phyloP scores from a whole-genome alignment of 2,329 filamentous ascomycete genomes.

The Pseudogymnoascus sp. region DNA sequence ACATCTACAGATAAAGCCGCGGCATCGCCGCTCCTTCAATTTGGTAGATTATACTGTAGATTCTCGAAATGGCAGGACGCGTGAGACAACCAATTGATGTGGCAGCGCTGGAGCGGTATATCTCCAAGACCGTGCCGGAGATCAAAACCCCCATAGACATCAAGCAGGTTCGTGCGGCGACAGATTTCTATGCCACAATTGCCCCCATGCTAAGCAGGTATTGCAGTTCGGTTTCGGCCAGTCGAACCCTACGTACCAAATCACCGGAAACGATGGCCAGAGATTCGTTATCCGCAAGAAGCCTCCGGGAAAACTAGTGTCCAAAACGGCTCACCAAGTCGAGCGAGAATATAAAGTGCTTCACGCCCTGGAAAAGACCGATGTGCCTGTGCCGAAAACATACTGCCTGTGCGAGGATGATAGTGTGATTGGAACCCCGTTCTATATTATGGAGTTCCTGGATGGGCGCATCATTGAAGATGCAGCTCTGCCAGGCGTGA shows the following conservation, averaged over 20 bases:
- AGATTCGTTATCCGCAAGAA: slow-evolving; percentile 95
- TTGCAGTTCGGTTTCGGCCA: slow-evolving; percentile 89
- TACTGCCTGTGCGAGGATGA: slow-evolving; percentile 82
- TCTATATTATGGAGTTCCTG: slow-evolving; percentile 96
- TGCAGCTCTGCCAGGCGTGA: slow-evolving; percentile 68
- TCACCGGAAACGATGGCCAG: slow-evolving; percentile 62
- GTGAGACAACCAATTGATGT: slow-evolving; percentile 89
- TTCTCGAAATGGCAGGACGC: slow-evolving; percentile 63
- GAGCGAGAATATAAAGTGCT: slow-evolving; percentile 93
- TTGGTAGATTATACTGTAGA: slow-evolving; percentile 30
- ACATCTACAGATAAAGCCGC: slow-evolving; percentile 3
- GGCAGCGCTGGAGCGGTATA: slow-evolving; percentile 69
- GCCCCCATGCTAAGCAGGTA: slow-evolving; percentile 1
- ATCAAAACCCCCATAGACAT: slow-evolving; percentile 78
- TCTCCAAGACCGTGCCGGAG: slow-evolving; percentile 69
- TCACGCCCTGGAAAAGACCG: slow-evolving; percentile 68
- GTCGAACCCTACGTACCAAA: slow-evolving; percentile 93
- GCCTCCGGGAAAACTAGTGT: slow-evolving; percentile 87
- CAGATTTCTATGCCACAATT: background rate
- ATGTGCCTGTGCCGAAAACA: slow-evolving; percentile 78
- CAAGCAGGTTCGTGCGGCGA: slow-evolving; percentile 62
- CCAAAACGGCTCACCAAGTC: slow-evolving; percentile 90
- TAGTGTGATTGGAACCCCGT: slow-evolving; percentile 75
- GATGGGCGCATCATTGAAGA: slow-evolving; percentile 92
- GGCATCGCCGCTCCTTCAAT: background rate